phyloP scores from a whole-genome alignment of 2,329 filamentous ascomycete genomes.

The Grosmannia serpens region DNA sequence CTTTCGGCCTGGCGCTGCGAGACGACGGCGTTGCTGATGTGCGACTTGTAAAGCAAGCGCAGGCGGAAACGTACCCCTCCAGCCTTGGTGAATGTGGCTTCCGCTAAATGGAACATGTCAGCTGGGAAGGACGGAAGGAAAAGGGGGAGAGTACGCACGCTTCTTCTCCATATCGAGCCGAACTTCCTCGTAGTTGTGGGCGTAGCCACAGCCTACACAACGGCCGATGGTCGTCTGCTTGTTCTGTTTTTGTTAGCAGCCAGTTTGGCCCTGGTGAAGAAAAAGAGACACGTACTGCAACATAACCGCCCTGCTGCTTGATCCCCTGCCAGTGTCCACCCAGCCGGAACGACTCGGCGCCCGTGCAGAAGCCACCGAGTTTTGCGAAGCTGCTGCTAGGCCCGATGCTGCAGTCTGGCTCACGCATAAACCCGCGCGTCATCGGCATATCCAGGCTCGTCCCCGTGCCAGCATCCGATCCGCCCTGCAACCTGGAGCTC shows the following conservation, averaged over 20 bases:
- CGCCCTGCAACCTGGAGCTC: background rate
- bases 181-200: slow-evolving; percentile 20
- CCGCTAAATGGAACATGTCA: slow-evolving; percentile 14
- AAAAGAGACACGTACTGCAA: slow-evolving; percentile 8
- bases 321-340: slow-evolving; percentile 25
- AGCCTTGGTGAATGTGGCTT: slow-evolving; percentile 21
- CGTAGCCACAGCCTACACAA: slow-evolving; percentile 18
- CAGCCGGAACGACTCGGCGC: slow-evolving; percentile 23
- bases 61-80: slow-evolving; percentile 26
- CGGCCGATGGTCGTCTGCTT: slow-evolving; percentile 14
- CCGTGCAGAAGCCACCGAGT: slow-evolving; percentile 26
- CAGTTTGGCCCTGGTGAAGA: background rate
- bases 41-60: slow-evolving; percentile 31
- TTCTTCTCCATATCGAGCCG: slow-evolving; percentile 19
- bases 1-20: slow-evolving; percentile 18
- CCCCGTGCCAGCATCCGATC: background rate
- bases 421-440: slow-evolving; percentile 10
- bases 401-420: slow-evolving; percentile 21
- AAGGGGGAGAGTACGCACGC: slow-evolving; percentile 12
- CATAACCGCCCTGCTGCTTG: slow-evolving; percentile 18
- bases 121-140: background rate
- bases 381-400: slow-evolving; percentile 23
- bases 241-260: slow-evolving; percentile 10
- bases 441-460: slow-evolving; percentile 1
- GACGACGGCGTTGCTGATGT: slow-evolving; percentile 20